These are phyloP conservation scores for Vicia faba DNA, from an alignment of 306 rosid genomes.

Conservation along the genomic window DNA sequence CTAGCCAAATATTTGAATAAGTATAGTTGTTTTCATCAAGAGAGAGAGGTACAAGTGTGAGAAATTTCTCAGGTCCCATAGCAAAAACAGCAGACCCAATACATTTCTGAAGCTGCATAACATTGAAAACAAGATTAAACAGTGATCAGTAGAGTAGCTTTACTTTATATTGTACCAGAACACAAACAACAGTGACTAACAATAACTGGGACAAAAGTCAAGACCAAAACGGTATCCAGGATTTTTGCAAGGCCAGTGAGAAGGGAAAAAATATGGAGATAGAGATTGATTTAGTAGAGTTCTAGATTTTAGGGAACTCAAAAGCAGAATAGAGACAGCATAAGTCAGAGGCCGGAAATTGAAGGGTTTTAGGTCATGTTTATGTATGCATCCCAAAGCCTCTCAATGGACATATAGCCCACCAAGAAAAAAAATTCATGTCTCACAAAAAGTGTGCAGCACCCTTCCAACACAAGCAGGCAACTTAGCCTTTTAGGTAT, in stretches of 20 bases:
- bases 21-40: constrained; percentile 51
- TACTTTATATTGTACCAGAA: no score
- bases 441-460: not conserved
- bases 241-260: not conserved
- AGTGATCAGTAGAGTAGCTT: constrained; percentile 29
- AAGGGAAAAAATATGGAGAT: not conserved
- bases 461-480: not conserved
- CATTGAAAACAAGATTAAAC: constrained; percentile 28
- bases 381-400: not conserved
- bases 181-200: constrained; percentile 10
- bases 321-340: not conserved
- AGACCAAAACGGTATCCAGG: not conserved
- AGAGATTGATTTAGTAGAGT: not conserved
- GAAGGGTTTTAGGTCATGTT: not conserved
- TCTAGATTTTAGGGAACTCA: not conserved
- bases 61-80: constrained; percentile 85
- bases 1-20: constrained; percentile 72
- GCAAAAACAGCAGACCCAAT: constrained; percentile 83
- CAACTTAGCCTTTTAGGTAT: not conserved
- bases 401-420: not conserved
- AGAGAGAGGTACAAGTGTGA: constrained; percentile 67
- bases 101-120: constrained; percentile 72
- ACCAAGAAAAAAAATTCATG: not conserved
- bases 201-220: not conserved
- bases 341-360: not conserved